Evolutionary conservation across 805 yeast genomes (phyloP), one percentile per base, ranked within the genome.

Genomic region (Kluyveromyces nonfermentans): DNA sequence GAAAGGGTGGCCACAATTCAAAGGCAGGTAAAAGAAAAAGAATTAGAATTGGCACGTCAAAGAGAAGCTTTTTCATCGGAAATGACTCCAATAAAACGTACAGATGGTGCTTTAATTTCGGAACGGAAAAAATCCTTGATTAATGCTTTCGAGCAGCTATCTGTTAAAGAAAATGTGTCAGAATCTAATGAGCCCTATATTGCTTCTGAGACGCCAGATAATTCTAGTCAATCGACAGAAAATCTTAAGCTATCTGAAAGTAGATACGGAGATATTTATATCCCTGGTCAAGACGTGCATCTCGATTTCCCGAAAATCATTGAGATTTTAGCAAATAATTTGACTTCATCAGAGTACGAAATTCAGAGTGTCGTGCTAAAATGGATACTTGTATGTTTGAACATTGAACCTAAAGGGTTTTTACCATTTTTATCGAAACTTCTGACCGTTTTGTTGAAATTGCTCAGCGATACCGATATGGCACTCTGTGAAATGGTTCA

Each of bases 221-320:
- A 21, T 25, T 30, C 17, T 25, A 30, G 15, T 10, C 18, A 36
- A 12, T 20, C 42, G 4, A 33, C 38, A 7, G 42, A 44, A 20
- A 33, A 19, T 7, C 9, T 37, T 3, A 43, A 43, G 7, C 19
- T 25, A 9, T n/a, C 33, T n/a, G 43, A 37, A 47, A 28, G 44
- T 22, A 45, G 67, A 12, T 70, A 74, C 40, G 82, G 79, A 19
- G 83, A 74, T 5, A 57, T 76, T 14, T 79, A 83, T 56, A 69
- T 77, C 8, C 80, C 83, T 1, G 86, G 88, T 3, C 96, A 88
- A 60, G 95, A 89, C 57, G 78, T 88, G 17, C 78, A 75, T 46
- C 71, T 90, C 28, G 90, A 88, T 63, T 85, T 78, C 54, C 78
- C 90, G 5, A 82, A 78, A 50, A 80, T 90, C 36, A 80, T 88